Percentiles rank a stretch among this genome's conserved stretches.
phyloP scores from a whole-genome alignment of 129 eudicot genomes.

The Apium graveolens region DNA sequence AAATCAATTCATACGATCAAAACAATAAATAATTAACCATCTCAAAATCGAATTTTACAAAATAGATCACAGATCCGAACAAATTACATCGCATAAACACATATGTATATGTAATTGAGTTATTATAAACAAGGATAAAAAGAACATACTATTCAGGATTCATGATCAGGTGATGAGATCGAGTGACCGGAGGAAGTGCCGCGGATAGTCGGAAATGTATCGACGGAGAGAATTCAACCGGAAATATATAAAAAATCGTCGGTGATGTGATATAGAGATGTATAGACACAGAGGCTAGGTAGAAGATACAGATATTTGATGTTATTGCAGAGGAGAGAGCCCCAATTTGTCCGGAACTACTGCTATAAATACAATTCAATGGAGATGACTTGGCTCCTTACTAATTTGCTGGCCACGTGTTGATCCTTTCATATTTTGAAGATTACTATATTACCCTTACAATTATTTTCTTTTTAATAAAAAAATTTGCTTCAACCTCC shows the following conservation, averaged over 20 bases:
- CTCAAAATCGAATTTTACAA: background rate
- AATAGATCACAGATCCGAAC: background rate
- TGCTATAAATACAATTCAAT: slow-evolving; percentile 4
- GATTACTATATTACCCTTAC: background rate
- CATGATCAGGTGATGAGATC: slow-evolving; percentile 29
- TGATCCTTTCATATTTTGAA: background rate
- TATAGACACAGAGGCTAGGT: background rate
- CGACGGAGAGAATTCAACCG: slow-evolving; percentile 2
- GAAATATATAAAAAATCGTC: background rate
- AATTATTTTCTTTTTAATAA: no score
- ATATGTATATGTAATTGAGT: background rate
- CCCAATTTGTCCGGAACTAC: slow-evolving; percentile 25
- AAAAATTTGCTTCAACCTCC: no score
- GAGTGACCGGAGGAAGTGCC: background rate
- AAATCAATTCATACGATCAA: background rate
- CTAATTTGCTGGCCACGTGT: slow-evolving; percentile 26
- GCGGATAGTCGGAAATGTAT: background rate
- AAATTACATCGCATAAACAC: background rate
- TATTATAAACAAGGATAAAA: background rate
- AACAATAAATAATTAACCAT: background rate
- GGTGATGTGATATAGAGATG: background rate
- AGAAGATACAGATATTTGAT: background rate
- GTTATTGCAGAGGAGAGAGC: background rate
- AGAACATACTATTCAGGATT: slow-evolving; percentile 54
- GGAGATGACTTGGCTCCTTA: slow-evolving; percentile 27